Evolutionary conservation across 768 basidiomycete species (phyloP).

Genomic region (Hypsizygus marmoreus): DNA sequence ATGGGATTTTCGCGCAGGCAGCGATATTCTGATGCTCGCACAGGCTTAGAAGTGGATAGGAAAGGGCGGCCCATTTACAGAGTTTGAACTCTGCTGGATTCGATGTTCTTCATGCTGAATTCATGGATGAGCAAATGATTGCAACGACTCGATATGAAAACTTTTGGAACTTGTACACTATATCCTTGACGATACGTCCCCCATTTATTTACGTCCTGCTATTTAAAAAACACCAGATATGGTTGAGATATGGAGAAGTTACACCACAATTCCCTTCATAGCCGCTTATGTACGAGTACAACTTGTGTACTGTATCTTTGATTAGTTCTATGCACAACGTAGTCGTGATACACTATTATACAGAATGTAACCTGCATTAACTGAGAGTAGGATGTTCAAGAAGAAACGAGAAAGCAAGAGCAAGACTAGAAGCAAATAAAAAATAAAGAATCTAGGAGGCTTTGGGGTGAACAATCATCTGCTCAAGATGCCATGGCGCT

Average conservation of each 20-base stretch:
- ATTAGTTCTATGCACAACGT: too few relatives aligned
- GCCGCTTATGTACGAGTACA: too few relatives aligned
- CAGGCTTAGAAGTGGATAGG: constrained; percentile 55
- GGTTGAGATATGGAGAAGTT: too few relatives aligned
- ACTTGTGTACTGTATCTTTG: too few relatives aligned
- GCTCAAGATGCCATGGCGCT: constrained; percentile 9
- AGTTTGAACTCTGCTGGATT: constrained; percentile 29
- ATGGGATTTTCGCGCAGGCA: constrained; percentile 52
- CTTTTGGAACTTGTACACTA: not conserved
- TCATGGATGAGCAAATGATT: not conserved
- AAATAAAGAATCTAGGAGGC: not conserved
- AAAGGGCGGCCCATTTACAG: constrained; percentile 56
- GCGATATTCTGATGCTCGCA: constrained; percentile 50
- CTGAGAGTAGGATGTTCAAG: constrained; percentile 1
- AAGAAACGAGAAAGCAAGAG: not conserved
- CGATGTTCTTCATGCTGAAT: not conserved
- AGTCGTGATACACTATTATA: constrained; percentile 6
- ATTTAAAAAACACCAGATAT: too few relatives aligned
- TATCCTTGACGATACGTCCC: too few relatives aligned
- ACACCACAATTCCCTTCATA: too few relatives aligned
- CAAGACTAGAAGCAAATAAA: not conserved
- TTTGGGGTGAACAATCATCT: too few relatives aligned
- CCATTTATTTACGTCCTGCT: too few relatives aligned
- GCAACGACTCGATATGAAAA: not conserved
- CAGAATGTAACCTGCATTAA: constrained; percentile 9